Evolutionary conservation across 768 basidiomycete genomes (phyloP).

Genomic region (Rhodotorula graminis): DNA sequence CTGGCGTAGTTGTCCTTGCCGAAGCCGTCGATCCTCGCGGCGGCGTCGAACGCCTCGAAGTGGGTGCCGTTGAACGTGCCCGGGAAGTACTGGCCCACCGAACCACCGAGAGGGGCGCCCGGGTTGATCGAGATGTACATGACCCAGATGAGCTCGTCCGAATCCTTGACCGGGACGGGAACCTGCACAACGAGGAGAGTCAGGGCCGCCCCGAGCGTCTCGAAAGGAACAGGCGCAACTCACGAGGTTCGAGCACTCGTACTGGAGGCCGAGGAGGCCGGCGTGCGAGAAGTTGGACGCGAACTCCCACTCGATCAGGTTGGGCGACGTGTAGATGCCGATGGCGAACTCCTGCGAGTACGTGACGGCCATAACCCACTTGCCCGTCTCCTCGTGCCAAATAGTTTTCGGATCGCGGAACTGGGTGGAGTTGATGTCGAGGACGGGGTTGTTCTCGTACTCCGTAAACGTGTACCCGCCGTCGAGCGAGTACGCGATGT

Average conservation of each 20-base stretch:
- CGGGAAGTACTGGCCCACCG: slow-evolving; percentile 40
- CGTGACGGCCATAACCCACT: slow-evolving; percentile 45
- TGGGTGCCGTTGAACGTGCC: slow-evolving; percentile 42
- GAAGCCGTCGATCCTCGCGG: slow-evolving; percentile 37
- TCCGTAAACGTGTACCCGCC: slow-evolving; percentile 41
- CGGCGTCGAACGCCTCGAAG: slow-evolving; percentile 39
- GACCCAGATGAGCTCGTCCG: neutral
- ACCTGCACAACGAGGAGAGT: too few relatives aligned
- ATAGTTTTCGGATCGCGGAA: slow-evolving; percentile 46
- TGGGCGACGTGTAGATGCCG: slow-evolving; percentile 41
- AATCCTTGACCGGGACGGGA: neutral
- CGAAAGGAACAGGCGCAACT: too few relatives aligned
- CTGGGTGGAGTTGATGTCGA: slow-evolving; percentile 39
- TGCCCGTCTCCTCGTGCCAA: slow-evolving; percentile 29
- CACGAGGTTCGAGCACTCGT: slow-evolving; percentile 33
- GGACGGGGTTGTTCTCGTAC: slow-evolving; percentile 43
- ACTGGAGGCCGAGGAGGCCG: slow-evolving; percentile 26
- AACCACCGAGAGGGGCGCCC: slow-evolving; percentile 33
- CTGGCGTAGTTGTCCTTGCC: slow-evolving; percentile 45
- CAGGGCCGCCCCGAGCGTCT: too few relatives aligned
- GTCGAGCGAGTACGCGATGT: slow-evolving; percentile 43
- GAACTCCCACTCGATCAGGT: slow-evolving; percentile 42
- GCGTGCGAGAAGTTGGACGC: slow-evolving; percentile 37
- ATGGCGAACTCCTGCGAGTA: slow-evolving; percentile 39
- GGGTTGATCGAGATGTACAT: slow-evolving; percentile 10